These are phyloP conservation scores for Termitomyces sp. DNA, from an alignment of 768 basidiomycete species.

Conservation along the genomic window DNA sequence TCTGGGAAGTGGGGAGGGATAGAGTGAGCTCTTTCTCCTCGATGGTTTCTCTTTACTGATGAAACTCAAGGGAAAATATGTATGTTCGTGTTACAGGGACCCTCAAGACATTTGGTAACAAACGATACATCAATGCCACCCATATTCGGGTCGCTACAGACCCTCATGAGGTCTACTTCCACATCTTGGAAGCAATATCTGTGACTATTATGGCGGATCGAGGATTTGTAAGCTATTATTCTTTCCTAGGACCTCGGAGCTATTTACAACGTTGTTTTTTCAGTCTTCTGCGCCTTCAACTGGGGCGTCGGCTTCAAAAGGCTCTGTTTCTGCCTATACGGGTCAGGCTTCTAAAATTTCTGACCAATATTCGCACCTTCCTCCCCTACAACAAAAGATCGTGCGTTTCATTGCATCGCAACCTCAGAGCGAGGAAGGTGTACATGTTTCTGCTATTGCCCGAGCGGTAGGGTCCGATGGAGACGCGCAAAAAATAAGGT, in stretches of 20 bases:
- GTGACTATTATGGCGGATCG: conserved; percentile 65
- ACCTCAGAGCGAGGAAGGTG: conserved; percentile 53
- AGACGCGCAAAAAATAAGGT: conserved; percentile 67
- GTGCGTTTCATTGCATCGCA: conserved; percentile 61
- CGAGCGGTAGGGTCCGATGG: conserved; percentile 52
- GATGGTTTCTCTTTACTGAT: conserved; percentile 2
- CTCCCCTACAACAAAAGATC: conserved; percentile 60
- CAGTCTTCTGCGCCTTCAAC: conserved; percentile 35
- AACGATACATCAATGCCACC: conserved; percentile 78
- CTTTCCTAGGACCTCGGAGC: background rate
- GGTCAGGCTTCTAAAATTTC: conserved; percentile 27
- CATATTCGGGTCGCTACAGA: conserved; percentile 71
- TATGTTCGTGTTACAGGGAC: conserved; percentile 82
- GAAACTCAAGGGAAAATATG: conserved; percentile 55
- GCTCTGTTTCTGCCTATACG: conserved; percentile 42
- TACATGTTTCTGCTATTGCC: conserved; percentile 72
- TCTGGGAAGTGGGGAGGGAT: conserved; percentile 48
- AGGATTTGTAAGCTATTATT: conserved; percentile 52
- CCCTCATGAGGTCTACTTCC: conserved; percentile 78
- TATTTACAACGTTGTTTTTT: conserved; percentile 1
- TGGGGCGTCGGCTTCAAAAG: conserved; percentile 15
- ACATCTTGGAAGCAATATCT: conserved; percentile 72
- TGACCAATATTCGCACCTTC: conserved; percentile 56
- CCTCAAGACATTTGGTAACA: conserved; percentile 79
- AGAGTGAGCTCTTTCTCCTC: conserved; percentile 28